A percentile compares a stretch with the other conserved stretches of the same genome.
phyloP scores from a whole-genome alignment of 2,329 filamentous ascomycete genomes.

The Ceratocystis huliohia region DNA sequence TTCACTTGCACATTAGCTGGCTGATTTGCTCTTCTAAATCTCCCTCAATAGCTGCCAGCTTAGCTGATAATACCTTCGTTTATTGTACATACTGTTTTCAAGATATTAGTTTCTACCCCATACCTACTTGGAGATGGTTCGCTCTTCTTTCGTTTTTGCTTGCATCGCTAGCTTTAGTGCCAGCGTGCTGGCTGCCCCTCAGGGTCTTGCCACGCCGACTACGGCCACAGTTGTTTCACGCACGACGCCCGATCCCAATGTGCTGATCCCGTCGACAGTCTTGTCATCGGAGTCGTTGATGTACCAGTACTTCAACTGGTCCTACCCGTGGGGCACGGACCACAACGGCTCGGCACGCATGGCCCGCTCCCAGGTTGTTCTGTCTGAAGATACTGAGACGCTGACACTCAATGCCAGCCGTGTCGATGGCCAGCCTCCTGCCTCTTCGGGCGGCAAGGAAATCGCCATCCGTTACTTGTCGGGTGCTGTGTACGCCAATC shows the following conservation, averaged over 20 bases:
- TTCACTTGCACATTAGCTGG: background rate
- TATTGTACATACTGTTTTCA: background rate
- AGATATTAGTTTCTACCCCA: background rate
- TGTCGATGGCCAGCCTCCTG: constrained; percentile 31
- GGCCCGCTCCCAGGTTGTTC: constrained; percentile 34
- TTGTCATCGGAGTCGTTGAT: constrained; percentile 25
- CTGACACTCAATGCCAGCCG: constrained; percentile 33
- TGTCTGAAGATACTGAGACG: constrained; percentile 32
- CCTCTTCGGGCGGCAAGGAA: constrained; percentile 29
- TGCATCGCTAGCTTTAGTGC: background rate
- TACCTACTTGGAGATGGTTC: background rate
- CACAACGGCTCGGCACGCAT: constrained; percentile 47
- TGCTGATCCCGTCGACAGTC: constrained; percentile 22
- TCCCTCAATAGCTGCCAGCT: background rate
- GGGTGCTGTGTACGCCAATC: constrained; percentile 32
- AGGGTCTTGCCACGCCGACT: background rate
- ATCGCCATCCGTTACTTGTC: constrained; percentile 42
- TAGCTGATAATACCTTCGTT: background rate
- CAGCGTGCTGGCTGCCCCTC: background rate
- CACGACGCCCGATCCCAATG: constrained; percentile 28
- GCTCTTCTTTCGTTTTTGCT: background rate
- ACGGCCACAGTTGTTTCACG: constrained; percentile 21
- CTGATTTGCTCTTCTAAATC: constrained; percentile 1
- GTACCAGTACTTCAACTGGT: constrained; percentile 36
- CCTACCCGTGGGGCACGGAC: constrained; percentile 43